phyloP scores from a whole-genome alignment of 2,329 filamentous ascomycete species.

The Aphanocladium album region DNA sequence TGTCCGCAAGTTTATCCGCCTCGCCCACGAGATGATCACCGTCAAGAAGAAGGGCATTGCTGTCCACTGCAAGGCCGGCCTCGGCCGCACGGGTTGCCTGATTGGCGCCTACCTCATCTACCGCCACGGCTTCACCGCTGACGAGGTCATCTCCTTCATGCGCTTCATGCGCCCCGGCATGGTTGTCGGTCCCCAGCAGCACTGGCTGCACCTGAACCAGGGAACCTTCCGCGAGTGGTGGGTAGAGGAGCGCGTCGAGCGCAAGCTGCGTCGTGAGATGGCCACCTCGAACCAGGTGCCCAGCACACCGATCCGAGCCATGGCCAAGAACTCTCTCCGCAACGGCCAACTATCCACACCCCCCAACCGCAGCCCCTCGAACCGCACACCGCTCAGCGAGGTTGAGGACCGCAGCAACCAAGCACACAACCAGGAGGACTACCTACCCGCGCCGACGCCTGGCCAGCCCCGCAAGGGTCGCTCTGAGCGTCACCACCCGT shows the following conservation, averaged over 20 bases:
- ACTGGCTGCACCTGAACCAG: conserved; percentile 98
- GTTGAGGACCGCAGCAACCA: conserved; percentile 75
- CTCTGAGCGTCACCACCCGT: conserved; percentile 70
- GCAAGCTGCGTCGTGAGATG: conserved; percentile 56
- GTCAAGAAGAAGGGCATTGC: conserved; percentile 89
- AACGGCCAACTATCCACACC: conserved; percentile 75
- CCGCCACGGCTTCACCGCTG: conserved; percentile 92
- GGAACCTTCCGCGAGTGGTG: conserved; percentile 98
- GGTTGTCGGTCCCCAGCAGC: conserved; percentile 97
- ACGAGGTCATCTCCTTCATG: conserved; percentile 97
- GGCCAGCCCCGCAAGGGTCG: conserved; percentile 90
- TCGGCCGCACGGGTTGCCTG: conserved; percentile 90
- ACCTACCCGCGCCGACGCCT: conserved; percentile 88
- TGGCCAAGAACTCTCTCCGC: conserved; percentile 54
- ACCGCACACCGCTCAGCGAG: conserved; percentile 85
- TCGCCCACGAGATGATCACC: conserved; percentile 92
- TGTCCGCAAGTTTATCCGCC: conserved; percentile 91
- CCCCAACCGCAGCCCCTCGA: conserved; percentile 69
- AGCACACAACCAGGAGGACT: conserved; percentile 74
- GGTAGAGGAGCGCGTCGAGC: conserved; percentile 80
- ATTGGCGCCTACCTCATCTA: conserved; percentile 98
- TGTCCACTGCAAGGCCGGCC: conserved; percentile 96
- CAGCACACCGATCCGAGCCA: conserved; percentile 57
- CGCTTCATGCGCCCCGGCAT: conserved; percentile 98
- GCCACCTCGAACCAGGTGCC: conserved; percentile 44